These are phyloP conservation scores for Akanthomyces lecanii DNA, from an alignment of 2,329 filamentous ascomycete genomes.

Conservation along the genomic window DNA sequence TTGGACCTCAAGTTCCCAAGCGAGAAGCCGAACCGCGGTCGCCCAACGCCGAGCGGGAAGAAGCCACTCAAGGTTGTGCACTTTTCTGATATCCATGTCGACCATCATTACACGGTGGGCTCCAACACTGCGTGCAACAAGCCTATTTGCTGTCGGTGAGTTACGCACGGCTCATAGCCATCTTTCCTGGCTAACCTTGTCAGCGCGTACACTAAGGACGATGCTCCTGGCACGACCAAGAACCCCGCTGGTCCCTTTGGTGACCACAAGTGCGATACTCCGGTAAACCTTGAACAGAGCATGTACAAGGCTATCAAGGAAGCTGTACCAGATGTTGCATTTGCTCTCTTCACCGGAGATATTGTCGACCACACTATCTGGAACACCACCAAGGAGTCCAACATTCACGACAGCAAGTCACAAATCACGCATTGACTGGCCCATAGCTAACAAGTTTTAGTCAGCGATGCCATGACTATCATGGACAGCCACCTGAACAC, in stretches of 20 bases:
- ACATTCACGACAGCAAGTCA: conserved; percentile 28
- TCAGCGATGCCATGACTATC: conserved; percentile 43
- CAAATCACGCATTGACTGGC: background rate
- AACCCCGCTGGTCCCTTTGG: conserved; percentile 50
- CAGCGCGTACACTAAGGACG: conserved; percentile 42
- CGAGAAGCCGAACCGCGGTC: conserved; percentile 33
- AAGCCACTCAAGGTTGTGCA: conserved; percentile 52
- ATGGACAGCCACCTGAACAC: conserved; percentile 40
- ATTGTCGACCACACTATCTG: conserved; percentile 51
- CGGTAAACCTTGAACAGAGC: conserved; percentile 48
- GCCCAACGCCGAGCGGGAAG: conserved; percentile 40
- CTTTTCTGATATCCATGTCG: conserved; percentile 57
- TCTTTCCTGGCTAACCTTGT: background rate
- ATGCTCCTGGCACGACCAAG: conserved; percentile 44
- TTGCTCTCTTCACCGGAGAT: conserved; percentile 58
- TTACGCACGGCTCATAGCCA: background rate
- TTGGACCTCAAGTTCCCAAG: conserved; percentile 43
- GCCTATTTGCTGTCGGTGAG: conserved; percentile 54
- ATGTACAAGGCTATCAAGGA: conserved; percentile 49
- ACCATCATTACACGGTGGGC: conserved; percentile 50
- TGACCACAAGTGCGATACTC: conserved; percentile 50
- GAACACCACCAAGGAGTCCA: conserved; percentile 37
- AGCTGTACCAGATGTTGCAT: conserved; percentile 43
- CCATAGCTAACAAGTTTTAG: conserved; percentile 19
- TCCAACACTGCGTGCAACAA: conserved; percentile 53